Conservation (phyloP, 768 basidiomycete genomes). For the Suillus subalutaceus region DNA sequence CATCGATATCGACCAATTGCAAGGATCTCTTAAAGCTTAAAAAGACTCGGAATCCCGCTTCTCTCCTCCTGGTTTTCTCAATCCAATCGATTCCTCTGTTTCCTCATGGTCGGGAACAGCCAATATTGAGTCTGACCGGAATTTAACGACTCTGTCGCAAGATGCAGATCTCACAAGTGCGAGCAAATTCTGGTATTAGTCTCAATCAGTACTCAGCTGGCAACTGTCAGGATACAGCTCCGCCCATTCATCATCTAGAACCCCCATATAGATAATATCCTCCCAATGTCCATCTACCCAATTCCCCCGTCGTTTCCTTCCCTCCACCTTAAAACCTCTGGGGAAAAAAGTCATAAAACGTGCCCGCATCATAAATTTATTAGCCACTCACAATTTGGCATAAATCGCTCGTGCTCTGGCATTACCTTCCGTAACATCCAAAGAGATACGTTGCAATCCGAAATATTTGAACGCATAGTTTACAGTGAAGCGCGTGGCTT, state of each 20-base stretch:
- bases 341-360: background rate
- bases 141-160: too few relatives aligned
- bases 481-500: conserved; percentile 37
- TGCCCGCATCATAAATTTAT: background rate
- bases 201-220: too few relatives aligned
- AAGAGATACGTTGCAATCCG: conserved; percentile 40
- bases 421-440: conserved; percentile 38
- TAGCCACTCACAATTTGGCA: conserved; percentile 35
- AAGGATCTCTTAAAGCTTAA: too few relatives aligned
- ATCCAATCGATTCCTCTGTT: too few relatives aligned
- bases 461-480: conserved; percentile 38
- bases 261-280: conserved; percentile 35
- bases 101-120: too few relatives aligned
- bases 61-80: too few relatives aligned
- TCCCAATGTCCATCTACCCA: conserved; percentile 29
- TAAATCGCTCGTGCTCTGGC: conserved; percentile 35
- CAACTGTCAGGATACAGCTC: background rate
- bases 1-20: too few relatives aligned
- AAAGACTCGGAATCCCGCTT: too few relatives aligned
- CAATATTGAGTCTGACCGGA: too few relatives aligned
- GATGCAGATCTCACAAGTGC: too few relatives aligned
- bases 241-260: conserved; percentile 36
- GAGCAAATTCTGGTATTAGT: too few relatives aligned
- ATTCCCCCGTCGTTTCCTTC: conserved; percentile 19
- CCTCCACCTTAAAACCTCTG: conserved; percentile 38